A percentile compares a stretch with the other conserved stretches of the same genome.
Conservation (phyloP, 2,329 filamentous ascomycete genomes). For the Calonectria naviculata region DNA sequence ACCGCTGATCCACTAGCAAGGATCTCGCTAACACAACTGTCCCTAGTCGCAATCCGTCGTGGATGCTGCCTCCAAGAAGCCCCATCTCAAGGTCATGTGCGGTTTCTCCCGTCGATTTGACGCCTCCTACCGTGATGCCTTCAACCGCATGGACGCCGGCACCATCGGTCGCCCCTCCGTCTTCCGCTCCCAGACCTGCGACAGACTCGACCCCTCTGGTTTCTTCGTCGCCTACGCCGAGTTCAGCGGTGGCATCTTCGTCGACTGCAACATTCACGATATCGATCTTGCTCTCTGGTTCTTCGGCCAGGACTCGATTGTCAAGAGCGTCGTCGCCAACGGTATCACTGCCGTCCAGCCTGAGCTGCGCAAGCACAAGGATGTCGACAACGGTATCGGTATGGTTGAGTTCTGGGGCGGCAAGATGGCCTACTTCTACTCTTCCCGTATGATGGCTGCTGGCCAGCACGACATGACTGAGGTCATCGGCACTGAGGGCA, state of each 20-base stretch:
- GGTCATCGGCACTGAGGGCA: constrained; percentile 75
- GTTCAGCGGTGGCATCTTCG: constrained; percentile 75
- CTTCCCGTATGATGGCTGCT: constrained; percentile 75
- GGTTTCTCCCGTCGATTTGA: constrained; percentile 64
- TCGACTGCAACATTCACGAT: constrained; percentile 78
- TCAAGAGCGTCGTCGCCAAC: constrained; percentile 45
- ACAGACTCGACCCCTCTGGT: constrained; percentile 73
- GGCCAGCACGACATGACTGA: constrained; percentile 77
- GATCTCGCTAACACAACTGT: constrained; percentile 4
- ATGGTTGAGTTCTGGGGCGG: constrained; percentile 75
- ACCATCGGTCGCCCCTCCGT: constrained; percentile 70
- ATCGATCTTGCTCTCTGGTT: constrained; percentile 57
- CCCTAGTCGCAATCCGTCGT: constrained; percentile 69
- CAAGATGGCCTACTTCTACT: constrained; percentile 74
- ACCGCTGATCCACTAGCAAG: background rate
- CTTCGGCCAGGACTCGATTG: constrained; percentile 44
- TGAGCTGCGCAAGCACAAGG: constrained; percentile 45
- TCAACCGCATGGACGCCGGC: constrained; percentile 61
- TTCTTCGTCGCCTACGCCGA: constrained; percentile 77
- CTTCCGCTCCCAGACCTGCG: constrained; percentile 75
- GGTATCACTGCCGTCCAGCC: constrained; percentile 47
- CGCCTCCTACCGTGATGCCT: constrained; percentile 71
- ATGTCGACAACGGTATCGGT: constrained; percentile 54
- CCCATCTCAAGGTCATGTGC: constrained; percentile 72
- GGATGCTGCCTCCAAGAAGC: constrained; percentile 64